These are phyloP conservation scores for Trypanosoma grayi DNA, from an alignment of 208 protist genomes.

Conservation along the genomic window DNA sequence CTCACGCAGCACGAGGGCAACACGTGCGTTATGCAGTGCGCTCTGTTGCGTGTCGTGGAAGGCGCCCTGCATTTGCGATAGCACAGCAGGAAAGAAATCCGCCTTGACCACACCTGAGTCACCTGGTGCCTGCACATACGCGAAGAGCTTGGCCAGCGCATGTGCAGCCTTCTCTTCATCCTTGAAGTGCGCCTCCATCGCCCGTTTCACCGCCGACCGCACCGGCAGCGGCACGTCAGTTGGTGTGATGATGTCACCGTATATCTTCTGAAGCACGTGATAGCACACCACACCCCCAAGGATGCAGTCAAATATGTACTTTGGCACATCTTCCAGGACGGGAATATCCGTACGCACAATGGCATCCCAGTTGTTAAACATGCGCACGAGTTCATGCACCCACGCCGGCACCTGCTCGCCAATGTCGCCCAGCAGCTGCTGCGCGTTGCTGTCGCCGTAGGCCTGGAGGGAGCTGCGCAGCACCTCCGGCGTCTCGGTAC, in stretches of 20 bases:
- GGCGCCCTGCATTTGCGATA: conserved; percentile 86
- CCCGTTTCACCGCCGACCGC: conserved; percentile 42
- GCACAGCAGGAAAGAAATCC: conserved; percentile 70
- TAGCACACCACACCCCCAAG: conserved; percentile 64
- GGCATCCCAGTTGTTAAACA: conserved; percentile 87
- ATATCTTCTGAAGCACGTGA: conserved; percentile 63
- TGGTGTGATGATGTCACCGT: conserved; percentile 48
- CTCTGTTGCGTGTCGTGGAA: conserved; percentile 45
- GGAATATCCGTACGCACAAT: conserved; percentile 81
- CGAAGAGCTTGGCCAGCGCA: conserved; percentile 60
- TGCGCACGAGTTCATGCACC: conserved; percentile 80
- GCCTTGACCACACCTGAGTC: conserved; percentile 44
- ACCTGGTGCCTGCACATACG: conserved; percentile 59
- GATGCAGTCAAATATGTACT: conserved; percentile 82
- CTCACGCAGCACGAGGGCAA: conserved; percentile 67
- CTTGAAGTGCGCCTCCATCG: conserved; percentile 63
- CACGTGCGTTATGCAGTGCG: conserved; percentile 60
- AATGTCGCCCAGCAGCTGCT: conserved; percentile 19
- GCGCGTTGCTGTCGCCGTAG: conserved; percentile 46
- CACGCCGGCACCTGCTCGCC: conserved; percentile 52
- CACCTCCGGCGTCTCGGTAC: conserved; percentile 54
- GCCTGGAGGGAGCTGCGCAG: conserved; percentile 42
- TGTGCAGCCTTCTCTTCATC: conserved; percentile 63
- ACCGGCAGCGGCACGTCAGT: conserved; percentile 48
- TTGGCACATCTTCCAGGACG: conserved; percentile 70